phyloP scores from a whole-genome alignment of 164 flowering plant genomes.

The Brasenia schreberi region DNA sequence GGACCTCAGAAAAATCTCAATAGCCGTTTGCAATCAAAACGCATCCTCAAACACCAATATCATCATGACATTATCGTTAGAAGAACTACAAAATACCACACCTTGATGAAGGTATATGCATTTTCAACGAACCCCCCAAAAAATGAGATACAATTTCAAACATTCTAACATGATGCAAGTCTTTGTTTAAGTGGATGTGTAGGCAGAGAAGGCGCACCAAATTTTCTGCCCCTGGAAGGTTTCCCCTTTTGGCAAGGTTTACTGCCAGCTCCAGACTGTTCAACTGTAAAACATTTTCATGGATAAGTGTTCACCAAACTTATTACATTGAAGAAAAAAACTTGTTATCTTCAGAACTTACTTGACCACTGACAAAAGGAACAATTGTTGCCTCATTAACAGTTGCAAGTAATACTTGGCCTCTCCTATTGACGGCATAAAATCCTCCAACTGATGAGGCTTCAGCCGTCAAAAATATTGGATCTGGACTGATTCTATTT shows the following conservation, averaged over 20 bases:
- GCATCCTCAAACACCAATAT: too few relatives aligned
- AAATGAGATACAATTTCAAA: too few relatives aligned
- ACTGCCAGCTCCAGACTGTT: slow-evolving; percentile 57
- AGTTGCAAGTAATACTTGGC: slow-evolving; percentile 92
- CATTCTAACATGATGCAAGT: too few relatives aligned
- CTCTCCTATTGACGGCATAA: slow-evolving; percentile 92
- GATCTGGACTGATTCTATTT: slow-evolving; percentile 97
- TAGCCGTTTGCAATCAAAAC: too few relatives aligned
- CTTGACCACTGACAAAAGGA: slow-evolving; percentile 97
- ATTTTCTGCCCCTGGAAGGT: slow-evolving; percentile 62
- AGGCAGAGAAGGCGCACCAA: slow-evolving; percentile 32
- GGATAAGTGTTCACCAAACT: background rate
- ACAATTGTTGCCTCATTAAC: slow-evolving; percentile 90
- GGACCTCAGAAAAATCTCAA: too few relatives aligned
- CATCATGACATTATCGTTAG: too few relatives aligned
- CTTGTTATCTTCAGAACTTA: slow-evolving; percentile 7
- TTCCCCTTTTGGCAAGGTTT: slow-evolving; percentile 19
- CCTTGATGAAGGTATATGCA: too few relatives aligned
- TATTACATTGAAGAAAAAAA: background rate
- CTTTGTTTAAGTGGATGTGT: too few relatives aligned
- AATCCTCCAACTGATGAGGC: slow-evolving; percentile 95
- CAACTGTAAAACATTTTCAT: slow-evolving; percentile 31
- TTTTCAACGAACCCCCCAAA: too few relatives aligned
- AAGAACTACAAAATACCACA: too few relatives aligned
- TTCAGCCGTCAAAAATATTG: slow-evolving; percentile 91